These are phyloP conservation scores for Arachis stenosperma DNA, from an alignment of 306 rosid genomes.

Conservation along the genomic window DNA sequence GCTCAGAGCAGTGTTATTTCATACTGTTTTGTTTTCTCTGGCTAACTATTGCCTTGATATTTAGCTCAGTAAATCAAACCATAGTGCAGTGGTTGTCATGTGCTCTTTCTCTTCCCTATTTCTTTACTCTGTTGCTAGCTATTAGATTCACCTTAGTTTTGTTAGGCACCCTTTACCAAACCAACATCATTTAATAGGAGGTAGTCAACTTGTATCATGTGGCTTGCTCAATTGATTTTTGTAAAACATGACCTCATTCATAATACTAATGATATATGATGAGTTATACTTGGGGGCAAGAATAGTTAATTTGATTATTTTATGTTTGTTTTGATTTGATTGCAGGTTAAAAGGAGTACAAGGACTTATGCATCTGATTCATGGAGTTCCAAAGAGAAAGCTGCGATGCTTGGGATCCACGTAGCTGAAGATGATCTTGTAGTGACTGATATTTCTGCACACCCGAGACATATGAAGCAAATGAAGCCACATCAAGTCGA, in stretches of 20 bases:
- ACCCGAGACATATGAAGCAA: conserved; percentile 83
- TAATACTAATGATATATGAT: conserved; percentile 19
- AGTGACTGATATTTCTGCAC: conserved; percentile 63
- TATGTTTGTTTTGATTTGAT: conserved; percentile 26
- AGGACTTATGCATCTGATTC: conserved; percentile 77
- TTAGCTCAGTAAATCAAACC: no score
- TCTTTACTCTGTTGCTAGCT: no score
- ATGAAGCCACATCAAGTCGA: conserved; percentile 93
- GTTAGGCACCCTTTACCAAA: conserved; percentile 20
- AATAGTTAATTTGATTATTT: conserved; percentile 23
- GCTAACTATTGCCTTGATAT: no score
- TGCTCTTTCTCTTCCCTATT: no score
- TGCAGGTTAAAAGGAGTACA: conserved; percentile 71
- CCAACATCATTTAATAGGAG: conserved; percentile 25
- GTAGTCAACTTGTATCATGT: conserved; percentile 6
- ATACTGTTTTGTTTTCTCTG: no score
- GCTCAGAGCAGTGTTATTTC: no score
- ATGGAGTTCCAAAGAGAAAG: conserved; percentile 52
- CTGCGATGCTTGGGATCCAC: conserved; percentile 53
- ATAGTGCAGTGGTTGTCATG: no score
- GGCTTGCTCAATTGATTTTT: conserved; percentile 5
- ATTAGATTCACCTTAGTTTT: background rate
- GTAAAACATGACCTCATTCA: background rate
- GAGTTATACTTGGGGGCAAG: conserved; percentile 6
- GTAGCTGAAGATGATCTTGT: conserved; percentile 55